Percentiles rank a stretch among this genome's conserved stretches.
Evolutionary conservation across 805 yeast genomes (phyloP).

Genomic region (Yarrowia sp.): DNA sequence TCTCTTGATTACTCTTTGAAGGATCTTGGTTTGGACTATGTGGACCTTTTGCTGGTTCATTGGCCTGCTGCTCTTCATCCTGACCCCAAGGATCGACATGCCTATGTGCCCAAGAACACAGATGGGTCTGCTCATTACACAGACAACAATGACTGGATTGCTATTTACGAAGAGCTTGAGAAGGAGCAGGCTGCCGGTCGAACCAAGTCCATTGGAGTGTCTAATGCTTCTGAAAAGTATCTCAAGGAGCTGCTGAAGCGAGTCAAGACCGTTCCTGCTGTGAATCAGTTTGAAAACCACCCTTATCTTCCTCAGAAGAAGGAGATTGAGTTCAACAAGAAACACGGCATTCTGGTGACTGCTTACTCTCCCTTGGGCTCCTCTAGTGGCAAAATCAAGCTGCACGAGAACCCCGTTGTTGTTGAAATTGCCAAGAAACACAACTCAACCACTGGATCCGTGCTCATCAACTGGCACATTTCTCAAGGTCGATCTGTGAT

Average conservation of each 20-base stretch:
- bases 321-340: slow-evolving; percentile 51
- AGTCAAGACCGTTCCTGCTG: slow-evolving; percentile 57
- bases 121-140: slow-evolving; percentile 39
- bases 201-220: slow-evolving; percentile 66
- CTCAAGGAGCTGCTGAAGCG: slow-evolving; percentile 47
- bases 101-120: slow-evolving; percentile 37
- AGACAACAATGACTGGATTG: slow-evolving; percentile 24
- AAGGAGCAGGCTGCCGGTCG: slow-evolving; percentile 46
- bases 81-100: slow-evolving; percentile 42
- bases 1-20: slow-evolving; percentile 59
- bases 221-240: slow-evolving; percentile 58
- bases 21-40: slow-evolving; percentile 68
- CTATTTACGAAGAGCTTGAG: slow-evolving; percentile 47
- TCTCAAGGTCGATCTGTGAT: slow-evolving; percentile 58
- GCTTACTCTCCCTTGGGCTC: slow-evolving; percentile 68
- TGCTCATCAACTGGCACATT: slow-evolving; percentile 39
- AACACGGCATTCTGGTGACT: slow-evolving; percentile 55
- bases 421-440: slow-evolving; percentile 58
- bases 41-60: slow-evolving; percentile 75
- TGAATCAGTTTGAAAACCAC: slow-evolving; percentile 72
- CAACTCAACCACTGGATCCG: slow-evolving; percentile 39
- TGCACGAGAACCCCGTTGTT: slow-evolving; percentile 51
- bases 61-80: slow-evolving; percentile 64
- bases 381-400: slow-evolving; percentile 7
- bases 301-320: slow-evolving; percentile 67